Percentiles rank a stretch among this genome's conserved stretches.
These are phyloP conservation scores for Claviceps pazoutovae DNA, from an alignment of 2,329 filamentous ascomycete genomes.

Conservation along the genomic window DNA sequence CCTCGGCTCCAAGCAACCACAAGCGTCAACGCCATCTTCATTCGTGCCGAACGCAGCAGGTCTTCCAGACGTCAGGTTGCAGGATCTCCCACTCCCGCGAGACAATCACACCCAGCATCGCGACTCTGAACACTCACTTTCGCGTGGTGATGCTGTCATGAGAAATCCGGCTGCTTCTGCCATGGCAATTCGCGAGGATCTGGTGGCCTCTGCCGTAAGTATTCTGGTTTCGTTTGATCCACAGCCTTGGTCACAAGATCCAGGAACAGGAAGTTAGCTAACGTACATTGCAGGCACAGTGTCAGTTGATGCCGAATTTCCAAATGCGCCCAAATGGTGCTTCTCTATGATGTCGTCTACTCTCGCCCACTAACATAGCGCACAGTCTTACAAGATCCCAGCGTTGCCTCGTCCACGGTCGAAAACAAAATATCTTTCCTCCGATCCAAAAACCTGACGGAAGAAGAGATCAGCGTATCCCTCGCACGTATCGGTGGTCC, in stretches of 20 bases:
- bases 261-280: not conserved
- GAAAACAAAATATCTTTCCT: conserved; percentile 89
- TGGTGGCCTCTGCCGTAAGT: conserved; percentile 67
- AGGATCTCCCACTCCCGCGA: conserved; percentile 8
- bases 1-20: conserved; percentile 16
- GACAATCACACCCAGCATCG: not conserved
- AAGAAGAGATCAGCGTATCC: conserved; percentile 83
- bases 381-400: conserved; percentile 84
- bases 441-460: conserved; percentile 90
- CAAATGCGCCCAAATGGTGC: not conserved
- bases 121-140: not conserved
- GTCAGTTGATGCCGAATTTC: conserved; percentile 18
- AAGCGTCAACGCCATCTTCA: not conserved
- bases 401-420: conserved; percentile 74
- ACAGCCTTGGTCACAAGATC: not conserved
- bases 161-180: conserved; percentile 11
- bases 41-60: conserved; percentile 10
- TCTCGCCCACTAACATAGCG: not conserved
- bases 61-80: not conserved
- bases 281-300: conserved; percentile 23
- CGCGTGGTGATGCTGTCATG: conserved; percentile 13
- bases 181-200: conserved; percentile 87
- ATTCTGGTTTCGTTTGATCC: not conserved
- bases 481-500: conserved; percentile 54
- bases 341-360: not conserved